These are phyloP conservation scores for Stemphylium beticola DNA, from an alignment of 2,329 filamentous ascomycete genomes.

Conservation along the genomic window DNA sequence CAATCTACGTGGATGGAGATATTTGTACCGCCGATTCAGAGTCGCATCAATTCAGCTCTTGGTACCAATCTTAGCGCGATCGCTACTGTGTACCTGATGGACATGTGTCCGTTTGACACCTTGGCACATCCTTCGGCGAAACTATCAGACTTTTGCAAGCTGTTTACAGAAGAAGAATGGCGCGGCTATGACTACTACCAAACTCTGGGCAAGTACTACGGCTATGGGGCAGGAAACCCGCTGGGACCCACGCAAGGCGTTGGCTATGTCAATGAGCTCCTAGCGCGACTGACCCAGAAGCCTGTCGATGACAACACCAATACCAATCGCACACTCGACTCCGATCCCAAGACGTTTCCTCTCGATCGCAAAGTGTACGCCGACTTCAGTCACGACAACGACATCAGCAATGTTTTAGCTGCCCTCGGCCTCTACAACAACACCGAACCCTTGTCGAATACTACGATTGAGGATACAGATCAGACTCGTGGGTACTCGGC, in stretches of 20 bases:
- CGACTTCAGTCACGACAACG: conserved; percentile 92
- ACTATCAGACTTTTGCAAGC: conserved; percentile 73
- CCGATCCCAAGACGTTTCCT: conserved; percentile 72
- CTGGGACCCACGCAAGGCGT: conserved; percentile 85
- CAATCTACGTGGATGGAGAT: conserved; percentile 64
- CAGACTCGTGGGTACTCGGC: conserved; percentile 73
- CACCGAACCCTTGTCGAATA: conserved; percentile 58
- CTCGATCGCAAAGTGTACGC: conserved; percentile 73
- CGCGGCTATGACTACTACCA: conserved; percentile 79
- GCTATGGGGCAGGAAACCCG: conserved; percentile 75
- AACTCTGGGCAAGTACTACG: conserved; percentile 83
- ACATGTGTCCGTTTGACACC: conserved; percentile 84
- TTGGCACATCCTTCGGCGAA: conserved; percentile 62
- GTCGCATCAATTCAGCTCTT: conserved; percentile 72
- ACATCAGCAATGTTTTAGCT: conserved; percentile 77
- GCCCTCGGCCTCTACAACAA: conserved; percentile 80
- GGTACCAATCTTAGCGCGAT: conserved; percentile 68
- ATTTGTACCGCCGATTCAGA: conserved; percentile 72
- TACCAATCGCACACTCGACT: conserved; percentile 79
- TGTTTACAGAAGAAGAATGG: conserved; percentile 80
- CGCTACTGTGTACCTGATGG: conserved; percentile 79
- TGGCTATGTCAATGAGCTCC: conserved; percentile 85
- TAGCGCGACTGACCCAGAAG: conserved; percentile 74
- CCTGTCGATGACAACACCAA: conserved; percentile 75
- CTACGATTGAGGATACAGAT: conserved; percentile 55